These are phyloP conservation scores for Neurospora sp. DNA, from an alignment of 495 filamentous ascomycete species.

Conservation along the genomic window DNA sequence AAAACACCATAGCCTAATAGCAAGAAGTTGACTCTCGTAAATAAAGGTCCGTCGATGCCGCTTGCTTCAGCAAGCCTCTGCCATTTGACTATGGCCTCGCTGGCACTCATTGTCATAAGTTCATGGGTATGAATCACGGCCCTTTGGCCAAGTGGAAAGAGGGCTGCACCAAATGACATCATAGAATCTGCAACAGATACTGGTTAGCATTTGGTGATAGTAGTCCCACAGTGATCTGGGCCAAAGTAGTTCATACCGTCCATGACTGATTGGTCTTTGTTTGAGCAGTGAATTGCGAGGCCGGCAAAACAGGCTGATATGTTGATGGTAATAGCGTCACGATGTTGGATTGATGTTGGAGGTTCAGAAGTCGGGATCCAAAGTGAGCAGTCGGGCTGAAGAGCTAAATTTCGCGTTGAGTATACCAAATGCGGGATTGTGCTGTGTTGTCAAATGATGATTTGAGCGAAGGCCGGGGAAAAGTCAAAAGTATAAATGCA, in stretches of 20 bases:
- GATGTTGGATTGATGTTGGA: neutral
- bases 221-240: neutral
- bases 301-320: neutral
- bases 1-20: neutral
- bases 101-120: neutral
- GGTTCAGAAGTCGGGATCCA: neutral
- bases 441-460: neutral
- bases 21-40: too few relatives aligned
- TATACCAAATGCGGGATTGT: neutral
- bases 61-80: neutral
- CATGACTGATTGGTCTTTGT: neutral
- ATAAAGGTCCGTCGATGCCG: neutral
- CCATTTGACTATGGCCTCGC: neutral
- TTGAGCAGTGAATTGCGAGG: neutral
- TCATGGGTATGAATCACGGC: neutral
- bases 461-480: neutral
- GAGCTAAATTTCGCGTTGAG: neutral
- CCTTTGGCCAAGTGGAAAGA: neutral
- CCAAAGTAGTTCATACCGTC: neutral
- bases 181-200: neutral
- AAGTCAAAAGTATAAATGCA: neutral
- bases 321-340: neutral
- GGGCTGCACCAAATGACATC: neutral
- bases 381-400: neutral
- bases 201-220: neutral